These are phyloP conservation scores for Trichoderma pleuroti DNA, from an alignment of 2,329 filamentous ascomycete genomes.

Conservation along the genomic window DNA sequence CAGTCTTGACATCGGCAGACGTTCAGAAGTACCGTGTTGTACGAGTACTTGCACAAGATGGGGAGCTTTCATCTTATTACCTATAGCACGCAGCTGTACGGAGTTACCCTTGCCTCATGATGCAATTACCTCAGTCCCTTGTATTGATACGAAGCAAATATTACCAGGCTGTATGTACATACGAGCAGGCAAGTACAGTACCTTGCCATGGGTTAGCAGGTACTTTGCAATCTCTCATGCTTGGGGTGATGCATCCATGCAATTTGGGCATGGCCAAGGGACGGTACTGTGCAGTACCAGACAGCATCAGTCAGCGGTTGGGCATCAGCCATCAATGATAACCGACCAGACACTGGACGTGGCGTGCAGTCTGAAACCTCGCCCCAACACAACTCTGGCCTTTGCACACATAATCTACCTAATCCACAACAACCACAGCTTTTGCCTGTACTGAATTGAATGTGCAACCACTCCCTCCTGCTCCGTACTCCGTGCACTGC, in stretches of 20 bases:
- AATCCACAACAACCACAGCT: conserved; percentile 2
- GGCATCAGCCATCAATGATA: background rate
- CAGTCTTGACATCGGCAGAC: background rate
- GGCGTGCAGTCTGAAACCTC: background rate
- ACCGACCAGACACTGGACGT: background rate
- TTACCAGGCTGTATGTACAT: background rate
- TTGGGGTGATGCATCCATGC: background rate
- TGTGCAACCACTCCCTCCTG: background rate
- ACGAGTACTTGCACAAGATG: background rate
- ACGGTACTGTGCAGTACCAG: background rate
- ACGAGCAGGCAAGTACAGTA: background rate
- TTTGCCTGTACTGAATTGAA: background rate
- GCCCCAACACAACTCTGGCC: background rate
- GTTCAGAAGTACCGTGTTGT: background rate
- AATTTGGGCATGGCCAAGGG: background rate
- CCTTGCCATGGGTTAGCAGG: background rate
- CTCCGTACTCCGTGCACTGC: background rate
- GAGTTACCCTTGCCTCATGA: background rate
- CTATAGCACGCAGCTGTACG: background rate
- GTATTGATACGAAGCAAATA: background rate
- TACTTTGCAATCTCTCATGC: background rate
- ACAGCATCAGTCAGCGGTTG: background rate
- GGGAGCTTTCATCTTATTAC: background rate
- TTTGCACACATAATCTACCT: background rate
- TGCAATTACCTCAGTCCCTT: background rate